A percentile compares a stretch with the other conserved stretches of the same genome.
phyloP scores from a whole-genome alignment of 257 asterid species.

The Osmanthus fragrans region DNA sequence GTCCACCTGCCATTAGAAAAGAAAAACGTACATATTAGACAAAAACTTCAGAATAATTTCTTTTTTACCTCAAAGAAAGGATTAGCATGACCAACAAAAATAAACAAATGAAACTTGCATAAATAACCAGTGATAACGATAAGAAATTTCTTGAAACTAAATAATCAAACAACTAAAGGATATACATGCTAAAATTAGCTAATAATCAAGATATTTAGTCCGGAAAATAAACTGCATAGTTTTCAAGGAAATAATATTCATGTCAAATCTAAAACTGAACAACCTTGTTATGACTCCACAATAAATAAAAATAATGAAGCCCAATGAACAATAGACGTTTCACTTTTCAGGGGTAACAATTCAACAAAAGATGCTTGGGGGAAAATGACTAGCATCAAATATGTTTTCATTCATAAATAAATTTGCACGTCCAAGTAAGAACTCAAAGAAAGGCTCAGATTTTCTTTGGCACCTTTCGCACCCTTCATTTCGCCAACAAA shows the following conservation, averaged over 20 bases:
- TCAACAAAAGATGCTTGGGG: not conserved
- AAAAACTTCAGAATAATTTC: constrained; percentile 17
- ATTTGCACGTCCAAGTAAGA: constrained; percentile 11
- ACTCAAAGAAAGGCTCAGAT: not conserved
- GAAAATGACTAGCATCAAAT: constrained; percentile 8
- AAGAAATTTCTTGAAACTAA: constrained; percentile 6
- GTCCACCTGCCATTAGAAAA: constrained; percentile 80
- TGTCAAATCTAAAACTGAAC: not conserved
- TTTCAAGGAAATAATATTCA: not conserved
- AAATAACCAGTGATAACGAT: not conserved
- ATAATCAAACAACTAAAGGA: not conserved
- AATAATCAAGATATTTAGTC: not conserved
- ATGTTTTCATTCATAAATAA: constrained; percentile 10
- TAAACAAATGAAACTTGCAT: not conserved
- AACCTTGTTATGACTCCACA: not conserved
- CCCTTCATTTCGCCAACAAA: not conserved
- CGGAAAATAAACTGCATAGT: not conserved
- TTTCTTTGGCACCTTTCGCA: not conserved
- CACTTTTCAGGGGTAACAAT: constrained; percentile 6
- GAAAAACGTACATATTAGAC: constrained; percentile 20
- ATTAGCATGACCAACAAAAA: constrained; percentile 2
- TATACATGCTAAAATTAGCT: not conserved
- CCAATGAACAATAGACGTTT: not conserved
- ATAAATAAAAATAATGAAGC: not conserved
- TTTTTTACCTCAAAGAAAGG: not conserved